These are phyloP conservation scores for Hevea brasiliensis DNA, from an alignment of 345 rosid species.

Conservation along the genomic window DNA sequence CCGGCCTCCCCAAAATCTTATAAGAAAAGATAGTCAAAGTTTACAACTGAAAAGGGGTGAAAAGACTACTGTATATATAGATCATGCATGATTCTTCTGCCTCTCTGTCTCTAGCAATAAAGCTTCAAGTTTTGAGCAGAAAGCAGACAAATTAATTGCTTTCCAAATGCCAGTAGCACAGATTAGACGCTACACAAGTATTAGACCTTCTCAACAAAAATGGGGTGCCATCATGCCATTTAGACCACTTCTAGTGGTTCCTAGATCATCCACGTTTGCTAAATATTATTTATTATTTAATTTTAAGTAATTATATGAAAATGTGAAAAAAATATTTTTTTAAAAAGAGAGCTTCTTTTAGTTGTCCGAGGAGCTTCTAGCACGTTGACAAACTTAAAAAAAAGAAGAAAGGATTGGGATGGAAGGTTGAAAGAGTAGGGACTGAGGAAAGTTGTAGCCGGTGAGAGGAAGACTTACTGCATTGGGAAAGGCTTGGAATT, in stretches of 20 bases:
- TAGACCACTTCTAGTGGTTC: not conserved
- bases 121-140: too few species aligned
- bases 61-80: not conserved
- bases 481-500: slow-evolving; percentile 14
- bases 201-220: too few species aligned
- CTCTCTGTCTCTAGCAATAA: too few species aligned
- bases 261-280: too few species aligned
- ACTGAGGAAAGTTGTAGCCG: not conserved
- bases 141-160: not conserved
- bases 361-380: too few species aligned
- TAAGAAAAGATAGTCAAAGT: slow-evolving; percentile 6
- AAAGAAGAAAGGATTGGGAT: not conserved
- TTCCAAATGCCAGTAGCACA: not conserved
- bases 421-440: too few species aligned
- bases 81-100: not conserved
- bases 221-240: not conserved
- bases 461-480: not conserved
- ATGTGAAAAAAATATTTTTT: too few species aligned
- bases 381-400: too few species aligned
- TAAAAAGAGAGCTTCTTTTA: too few species aligned
- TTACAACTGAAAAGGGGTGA: not conserved
- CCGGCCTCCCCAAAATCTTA: not conserved
- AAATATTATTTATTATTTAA: too few species aligned
- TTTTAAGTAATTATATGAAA: too few species aligned
- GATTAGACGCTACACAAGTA: not conserved